Percentiles rank a stretch among this genome's conserved stretches.
Evolutionary conservation across 2,329 filamentous ascomycete genomes (phyloP).

Genomic region (Arthrocladium fulminans): DNA sequence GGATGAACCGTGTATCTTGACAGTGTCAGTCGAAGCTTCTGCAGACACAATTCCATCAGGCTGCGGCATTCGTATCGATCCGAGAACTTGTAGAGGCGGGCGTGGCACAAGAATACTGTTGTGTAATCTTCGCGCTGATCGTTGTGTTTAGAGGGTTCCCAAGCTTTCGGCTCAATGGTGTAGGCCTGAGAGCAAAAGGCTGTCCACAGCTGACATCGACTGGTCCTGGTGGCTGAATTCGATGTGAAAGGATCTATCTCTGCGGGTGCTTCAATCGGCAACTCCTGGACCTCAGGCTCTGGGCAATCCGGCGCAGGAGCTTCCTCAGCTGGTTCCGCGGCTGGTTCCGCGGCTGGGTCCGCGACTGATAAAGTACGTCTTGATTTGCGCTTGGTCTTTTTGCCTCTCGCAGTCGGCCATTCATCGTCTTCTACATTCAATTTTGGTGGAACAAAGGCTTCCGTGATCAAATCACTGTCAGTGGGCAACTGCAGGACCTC

Average conservation of each 20-base stretch:
- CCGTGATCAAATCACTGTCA: neutral
- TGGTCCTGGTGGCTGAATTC: neutral
- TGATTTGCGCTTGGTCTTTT: too few relatives aligned
- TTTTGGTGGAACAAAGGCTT: neutral
- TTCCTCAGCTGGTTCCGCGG: too few relatives aligned
- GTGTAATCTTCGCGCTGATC: slow-evolving; percentile 24
- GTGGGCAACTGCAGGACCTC: neutral
- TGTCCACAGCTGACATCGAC: neutral
- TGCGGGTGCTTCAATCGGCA: neutral
- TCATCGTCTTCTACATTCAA: too few relatives aligned
- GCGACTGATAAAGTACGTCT: too few relatives aligned
- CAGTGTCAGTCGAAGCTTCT: slow-evolving; percentile 29
- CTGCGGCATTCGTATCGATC: slow-evolving; percentile 32
- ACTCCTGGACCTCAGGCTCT: too few relatives aligned
- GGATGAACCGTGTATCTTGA: slow-evolving; percentile 25
- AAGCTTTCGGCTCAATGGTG: neutral
- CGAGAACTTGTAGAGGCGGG: slow-evolving; percentile 32
- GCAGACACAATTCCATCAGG: slow-evolving; percentile 26
- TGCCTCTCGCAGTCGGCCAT: too few relatives aligned
- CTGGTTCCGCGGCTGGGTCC: too few relatives aligned
- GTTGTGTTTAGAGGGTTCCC: slow-evolving; percentile 13
- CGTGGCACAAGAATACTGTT: slow-evolving; percentile 33
- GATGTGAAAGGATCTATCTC: neutral
- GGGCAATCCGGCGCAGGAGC: too few relatives aligned
- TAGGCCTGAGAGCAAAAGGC: neutral